A percentile compares a stretch with the other conserved stretches of the same genome.
These are phyloP conservation scores for Didymella glomerata DNA, from an alignment of 2,329 filamentous ascomycete species.

Conservation along the genomic window DNA sequence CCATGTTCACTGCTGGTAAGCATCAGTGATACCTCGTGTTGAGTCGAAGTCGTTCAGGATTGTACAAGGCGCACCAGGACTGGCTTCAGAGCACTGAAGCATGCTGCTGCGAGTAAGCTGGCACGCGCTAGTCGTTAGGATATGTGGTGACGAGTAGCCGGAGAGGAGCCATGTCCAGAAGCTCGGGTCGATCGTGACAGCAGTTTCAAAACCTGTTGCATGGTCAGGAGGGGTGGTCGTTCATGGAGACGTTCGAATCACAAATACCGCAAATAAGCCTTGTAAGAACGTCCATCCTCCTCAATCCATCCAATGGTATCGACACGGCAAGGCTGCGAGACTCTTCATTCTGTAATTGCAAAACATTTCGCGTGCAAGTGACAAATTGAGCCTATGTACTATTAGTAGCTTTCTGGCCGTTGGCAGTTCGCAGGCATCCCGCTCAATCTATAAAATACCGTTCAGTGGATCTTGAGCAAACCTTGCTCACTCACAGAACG, in stretches of 20 bases:
- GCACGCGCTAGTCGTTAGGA: neutral
- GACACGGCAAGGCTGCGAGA: conserved; percentile 14
- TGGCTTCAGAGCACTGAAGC: neutral
- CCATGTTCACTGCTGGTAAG: neutral
- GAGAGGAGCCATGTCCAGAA: neutral
- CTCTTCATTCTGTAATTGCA: conserved; percentile 29
- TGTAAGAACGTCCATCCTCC: neutral
- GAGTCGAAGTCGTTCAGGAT: neutral
- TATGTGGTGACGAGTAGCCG: neutral
- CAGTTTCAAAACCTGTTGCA: conserved; percentile 19
- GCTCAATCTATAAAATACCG: conserved; percentile 21
- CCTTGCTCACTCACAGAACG: conserved; percentile 28
- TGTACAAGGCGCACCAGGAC: neutral
- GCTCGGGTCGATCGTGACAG: neutral
- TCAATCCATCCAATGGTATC: conserved; percentile 15
- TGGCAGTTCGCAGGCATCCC: conserved; percentile 5
- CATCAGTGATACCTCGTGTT: neutral
- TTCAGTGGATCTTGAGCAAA: conserved; percentile 30
- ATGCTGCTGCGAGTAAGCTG: neutral
- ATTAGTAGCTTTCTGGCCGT: conserved; percentile 34
- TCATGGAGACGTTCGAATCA: conserved; percentile 26
- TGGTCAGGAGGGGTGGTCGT: conserved; percentile 24
- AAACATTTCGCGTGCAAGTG: conserved; percentile 7
- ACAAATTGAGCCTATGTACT: conserved; percentile 34
- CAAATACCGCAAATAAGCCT: conserved; percentile 1